Base-by-base conservation (phyloP, 805 yeast genomes). In the Yamadazyma philogaea region DNA sequence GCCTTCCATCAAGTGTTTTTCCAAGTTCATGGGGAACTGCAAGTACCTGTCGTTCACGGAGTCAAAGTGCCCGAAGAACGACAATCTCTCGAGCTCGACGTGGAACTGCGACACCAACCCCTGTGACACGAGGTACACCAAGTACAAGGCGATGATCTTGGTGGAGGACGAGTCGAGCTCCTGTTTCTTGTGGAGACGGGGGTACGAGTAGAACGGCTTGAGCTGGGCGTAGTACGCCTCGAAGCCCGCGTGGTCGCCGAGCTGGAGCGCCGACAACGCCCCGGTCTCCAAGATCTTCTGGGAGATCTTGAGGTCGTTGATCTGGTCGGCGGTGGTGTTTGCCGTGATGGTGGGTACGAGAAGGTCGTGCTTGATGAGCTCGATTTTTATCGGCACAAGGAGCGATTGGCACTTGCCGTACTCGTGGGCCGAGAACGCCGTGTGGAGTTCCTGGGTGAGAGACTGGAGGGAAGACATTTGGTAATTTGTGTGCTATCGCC, bases 1-100 rank as follows among this genome's bases (percentile, higher is more conserved):
- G 33, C 99, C 99, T 66, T 93, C 98, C 84, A 91, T 88, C 51
- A 93, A 77, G 84, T 95, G 87, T 51, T 87, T 82, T 62, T 93
- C 98, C 54, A 93, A 80, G 52, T 82, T 81, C 41, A 91, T 82
- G 18, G 98, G 98, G 60, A 89, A 89, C 37, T 79, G 77, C 52
- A 91, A 70, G 60, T 75, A 87, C 51, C 75, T 70, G 60, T 70
- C 75, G 28, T 56, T 40, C n/a, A 87, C 96, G 27, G 74, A 70
- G 52, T 87, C 91, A 47, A 79, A 69, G 40, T 74, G 73, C 16
- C 60, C 57, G 39, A 68, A 64, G 52, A 77, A 77, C 52, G 75
- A 78, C 51, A 89, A 74, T 45, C 70, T 72, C 62, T 91, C 97
- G 47, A 91, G 72, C 61, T 88, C 96, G 20, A 89, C 82, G 66